Conservation (phyloP, 2,329 filamentous ascomycete species). For the Capronia americana region DNA sequence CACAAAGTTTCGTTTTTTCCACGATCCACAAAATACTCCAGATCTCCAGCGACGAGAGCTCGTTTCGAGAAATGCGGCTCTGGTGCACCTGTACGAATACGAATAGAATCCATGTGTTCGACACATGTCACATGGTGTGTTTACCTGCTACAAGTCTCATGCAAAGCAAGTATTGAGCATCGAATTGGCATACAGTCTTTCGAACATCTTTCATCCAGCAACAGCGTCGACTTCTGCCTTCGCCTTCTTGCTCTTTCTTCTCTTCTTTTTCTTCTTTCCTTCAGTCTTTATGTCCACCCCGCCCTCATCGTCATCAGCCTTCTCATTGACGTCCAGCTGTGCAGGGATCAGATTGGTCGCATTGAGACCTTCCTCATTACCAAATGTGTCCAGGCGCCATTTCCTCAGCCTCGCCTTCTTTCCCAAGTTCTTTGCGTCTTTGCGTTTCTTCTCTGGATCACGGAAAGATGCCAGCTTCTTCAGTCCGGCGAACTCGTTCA, state of each 20-base stretch:
- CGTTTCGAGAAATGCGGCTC: constrained; percentile 3
- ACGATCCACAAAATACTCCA: constrained; percentile 16
- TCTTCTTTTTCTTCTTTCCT: constrained; percentile 53
- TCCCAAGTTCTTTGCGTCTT: constrained; percentile 83
- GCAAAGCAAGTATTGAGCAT: background rate
- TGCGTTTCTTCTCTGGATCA: constrained; percentile 84
- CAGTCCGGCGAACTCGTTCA: constrained; percentile 89
- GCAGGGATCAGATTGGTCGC: constrained; percentile 30
- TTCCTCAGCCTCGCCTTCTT: constrained; percentile 91
- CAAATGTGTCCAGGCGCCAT: constrained; percentile 77
- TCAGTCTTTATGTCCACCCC: constrained; percentile 52
- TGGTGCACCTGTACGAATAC: constrained; percentile 2
- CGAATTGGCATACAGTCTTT: background rate
- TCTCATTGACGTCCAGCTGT: constrained; percentile 33
- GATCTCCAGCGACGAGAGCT: constrained; percentile 2
- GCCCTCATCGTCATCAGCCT: constrained; percentile 41
- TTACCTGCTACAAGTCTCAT: background rate
- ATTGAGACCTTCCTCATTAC: constrained; percentile 60
- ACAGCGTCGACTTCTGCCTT: constrained; percentile 22
- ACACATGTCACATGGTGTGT: background rate
- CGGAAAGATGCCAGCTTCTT: constrained; percentile 95
- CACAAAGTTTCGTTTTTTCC: background rate
- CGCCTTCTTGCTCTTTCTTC: constrained; percentile 50
- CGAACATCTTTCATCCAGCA: constrained; percentile 13
- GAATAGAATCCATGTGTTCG: background rate